Conservation (phyloP, 2,329 filamentous ascomycete species). For the Botrytis elliptica region DNA sequence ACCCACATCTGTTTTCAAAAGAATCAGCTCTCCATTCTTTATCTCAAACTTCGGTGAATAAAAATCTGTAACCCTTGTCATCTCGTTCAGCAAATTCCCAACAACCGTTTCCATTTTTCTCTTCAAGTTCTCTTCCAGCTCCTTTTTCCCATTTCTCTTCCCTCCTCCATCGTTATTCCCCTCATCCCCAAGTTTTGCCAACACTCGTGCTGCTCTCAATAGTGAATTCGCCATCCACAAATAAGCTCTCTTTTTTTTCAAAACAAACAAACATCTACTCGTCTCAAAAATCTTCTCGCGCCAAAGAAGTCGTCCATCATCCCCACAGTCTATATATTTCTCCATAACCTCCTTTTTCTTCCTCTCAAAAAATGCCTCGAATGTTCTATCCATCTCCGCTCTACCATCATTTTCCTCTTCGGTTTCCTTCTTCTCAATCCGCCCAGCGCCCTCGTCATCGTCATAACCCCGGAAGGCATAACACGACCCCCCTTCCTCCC, state of each 20-base stretch:
- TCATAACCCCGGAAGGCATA: rapidly evolving
- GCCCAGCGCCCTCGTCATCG: rapidly evolving
- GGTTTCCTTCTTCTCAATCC: not conserved
- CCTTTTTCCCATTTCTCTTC: not conserved
- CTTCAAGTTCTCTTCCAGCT: not conserved
- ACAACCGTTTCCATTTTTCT: not conserved
- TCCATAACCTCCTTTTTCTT: not conserved
- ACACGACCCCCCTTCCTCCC: not conserved
- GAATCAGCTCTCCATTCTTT: too few relatives aligned
- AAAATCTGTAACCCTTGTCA: too few relatives aligned
- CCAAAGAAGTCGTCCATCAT: not conserved
- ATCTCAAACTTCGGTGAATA: not conserved
- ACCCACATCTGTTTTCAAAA: too few relatives aligned
- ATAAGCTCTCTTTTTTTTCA: too few relatives aligned
- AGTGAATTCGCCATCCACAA: too few relatives aligned
- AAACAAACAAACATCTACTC: too few relatives aligned
- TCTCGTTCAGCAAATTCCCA: not conserved
- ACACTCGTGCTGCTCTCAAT: not conserved
- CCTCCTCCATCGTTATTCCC: not conserved
- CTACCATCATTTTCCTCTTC: not conserved
- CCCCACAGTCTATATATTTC: rapidly evolving
- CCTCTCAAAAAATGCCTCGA: rapidly evolving
- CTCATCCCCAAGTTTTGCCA: not conserved
- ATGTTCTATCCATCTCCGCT: not conserved
- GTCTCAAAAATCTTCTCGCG: rapidly evolving